Base-by-base conservation (phyloP, 441 rosid genomes). In the Erodium chrysanthum region DNA sequence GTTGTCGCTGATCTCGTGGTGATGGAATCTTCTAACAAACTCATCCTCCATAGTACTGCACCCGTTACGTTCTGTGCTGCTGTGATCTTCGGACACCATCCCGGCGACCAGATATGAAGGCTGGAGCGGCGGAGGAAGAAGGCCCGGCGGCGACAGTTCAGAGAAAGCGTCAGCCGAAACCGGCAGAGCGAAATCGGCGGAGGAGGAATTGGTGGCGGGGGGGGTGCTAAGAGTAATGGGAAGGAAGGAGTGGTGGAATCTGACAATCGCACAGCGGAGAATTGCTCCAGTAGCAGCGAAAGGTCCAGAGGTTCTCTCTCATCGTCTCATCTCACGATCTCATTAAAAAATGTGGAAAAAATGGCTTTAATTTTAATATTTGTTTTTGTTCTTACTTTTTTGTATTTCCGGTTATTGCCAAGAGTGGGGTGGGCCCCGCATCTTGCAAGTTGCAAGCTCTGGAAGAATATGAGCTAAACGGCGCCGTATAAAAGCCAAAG, bases 71-170 rank as follows among this genome's bases (percentile, higher is more conserved):
- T 50, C 65, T 33, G 42, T 5, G 29, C 18, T 62, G 25, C 18
- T 60, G 25, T 56, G 66, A 73, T 83, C 78, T 59, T 63, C 25
- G 17, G 77, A 73, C 78, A 77, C 76, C 84, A 75, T 80, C 72
- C 5, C 17, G 6, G 6, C 6, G 4, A 2, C 35, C 35, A 31
- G 35, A 31, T 31, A 31, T 31, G 35, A 31, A 31, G 35, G 35
- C 5, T 31, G 35, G 35, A 31, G 35, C 35, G 2, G 35, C 35
- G 35, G 35, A 31, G 35, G 35, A 31, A 31, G 35, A 31, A 31
- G 35, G 35, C 35, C 35, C 35, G 69, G 69, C 23, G 48, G 48
- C 48, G n/a, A 42, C 48, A 14, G 48, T 42, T 42, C 48, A 42
- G n/a, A 12, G 48, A 42, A 1, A 52, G 59, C 59, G 21, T 0